A percentile compares a stretch with the other conserved stretches of the same genome.
These are phyloP conservation scores for Amphibolis antarctica DNA, from an alignment of 106 monocot genomes.

Conservation along the genomic window DNA sequence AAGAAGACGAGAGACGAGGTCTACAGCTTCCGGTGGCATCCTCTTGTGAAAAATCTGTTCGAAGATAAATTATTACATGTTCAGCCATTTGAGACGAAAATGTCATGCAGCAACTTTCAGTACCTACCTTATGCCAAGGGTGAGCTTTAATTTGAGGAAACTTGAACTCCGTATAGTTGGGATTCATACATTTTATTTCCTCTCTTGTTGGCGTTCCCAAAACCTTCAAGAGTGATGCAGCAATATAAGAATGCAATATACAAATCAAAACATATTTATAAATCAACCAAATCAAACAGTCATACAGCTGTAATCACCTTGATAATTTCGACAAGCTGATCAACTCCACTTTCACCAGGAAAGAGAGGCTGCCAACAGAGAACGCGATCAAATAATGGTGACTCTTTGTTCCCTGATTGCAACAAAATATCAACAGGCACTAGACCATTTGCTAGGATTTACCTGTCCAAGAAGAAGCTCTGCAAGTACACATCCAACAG, in stretches of 20 bases:
- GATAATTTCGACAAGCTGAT: conserved; percentile 13
- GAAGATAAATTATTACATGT: neutral
- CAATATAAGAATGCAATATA: neutral
- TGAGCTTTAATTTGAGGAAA: conserved; percentile 22
- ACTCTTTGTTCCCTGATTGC: no score
- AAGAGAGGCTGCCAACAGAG: conserved; percentile 1
- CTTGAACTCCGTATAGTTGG: conserved; percentile 18
- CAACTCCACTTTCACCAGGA: conserved; percentile 8
- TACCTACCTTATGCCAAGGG: conserved; percentile 28
- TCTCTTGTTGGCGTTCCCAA: conserved; percentile 24
- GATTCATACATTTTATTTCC: conserved; percentile 27
- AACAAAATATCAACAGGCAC: no score
- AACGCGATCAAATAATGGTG: no score
- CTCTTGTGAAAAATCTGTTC: conserved; percentile 19
- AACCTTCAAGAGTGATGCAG: conserved; percentile 2
- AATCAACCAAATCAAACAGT: neutral
- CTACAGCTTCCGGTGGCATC: conserved; percentile 23
- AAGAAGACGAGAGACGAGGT: conserved; percentile 19
- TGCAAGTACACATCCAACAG: conserved; percentile 7
- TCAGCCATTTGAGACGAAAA: neutral
- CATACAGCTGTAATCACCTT: conserved; percentile 8
- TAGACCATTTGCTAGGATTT: neutral
- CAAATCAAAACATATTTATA: neutral
- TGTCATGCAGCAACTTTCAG: neutral
- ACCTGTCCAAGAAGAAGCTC: conserved; percentile 35